Evolutionary conservation across 495 filamentous ascomycete genomes (phyloP).

Genomic region (Podospora comata): DNA sequence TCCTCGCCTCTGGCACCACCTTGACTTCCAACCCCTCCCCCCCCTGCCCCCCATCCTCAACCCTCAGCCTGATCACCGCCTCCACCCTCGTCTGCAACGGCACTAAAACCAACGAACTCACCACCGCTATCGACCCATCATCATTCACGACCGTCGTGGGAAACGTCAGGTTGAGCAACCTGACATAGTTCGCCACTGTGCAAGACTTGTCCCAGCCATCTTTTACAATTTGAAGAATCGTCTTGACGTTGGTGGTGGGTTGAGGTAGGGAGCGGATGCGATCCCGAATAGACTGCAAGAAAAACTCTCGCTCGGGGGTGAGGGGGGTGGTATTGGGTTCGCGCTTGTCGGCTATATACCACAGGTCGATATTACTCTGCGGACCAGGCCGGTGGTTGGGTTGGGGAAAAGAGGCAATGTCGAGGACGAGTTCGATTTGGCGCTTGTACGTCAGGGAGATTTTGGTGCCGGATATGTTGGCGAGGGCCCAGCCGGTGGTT

Average conservation of each 20-base stretch:
- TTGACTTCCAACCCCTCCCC: constrained; percentile 43
- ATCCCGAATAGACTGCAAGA: constrained; percentile 61
- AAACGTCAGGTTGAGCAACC: constrained; percentile 50
- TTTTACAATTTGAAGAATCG: constrained; percentile 54
- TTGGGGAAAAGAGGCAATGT: constrained; percentile 57
- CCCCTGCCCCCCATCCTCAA: not conserved
- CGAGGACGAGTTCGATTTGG: constrained; percentile 74
- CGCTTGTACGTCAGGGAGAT: constrained; percentile 76
- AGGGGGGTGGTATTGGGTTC: constrained; percentile 39
- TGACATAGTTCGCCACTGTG: constrained; percentile 51
- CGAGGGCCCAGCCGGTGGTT: constrained; percentile 75
- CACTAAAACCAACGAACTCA: constrained; percentile 52
- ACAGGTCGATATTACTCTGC: constrained; percentile 41
- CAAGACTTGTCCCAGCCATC: constrained; percentile 58
- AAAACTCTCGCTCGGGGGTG: constrained; percentile 62
- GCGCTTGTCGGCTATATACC: constrained; percentile 53
- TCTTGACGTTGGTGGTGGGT: constrained; percentile 47
- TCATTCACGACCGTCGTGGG: constrained; percentile 48
- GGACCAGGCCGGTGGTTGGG: constrained; percentile 22
- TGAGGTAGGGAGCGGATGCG: constrained; percentile 54
- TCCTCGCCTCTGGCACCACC: constrained; percentile 45
- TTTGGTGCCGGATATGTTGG: constrained; percentile 55
- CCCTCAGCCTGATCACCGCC: constrained; percentile 42
- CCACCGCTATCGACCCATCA: constrained; percentile 55
- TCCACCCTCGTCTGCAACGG: constrained; percentile 60